A percentile compares a stretch with the other conserved stretches of the same genome.
Conservation (phyloP, 1,139 yeast species). For the Pichia sp. region DNA sequence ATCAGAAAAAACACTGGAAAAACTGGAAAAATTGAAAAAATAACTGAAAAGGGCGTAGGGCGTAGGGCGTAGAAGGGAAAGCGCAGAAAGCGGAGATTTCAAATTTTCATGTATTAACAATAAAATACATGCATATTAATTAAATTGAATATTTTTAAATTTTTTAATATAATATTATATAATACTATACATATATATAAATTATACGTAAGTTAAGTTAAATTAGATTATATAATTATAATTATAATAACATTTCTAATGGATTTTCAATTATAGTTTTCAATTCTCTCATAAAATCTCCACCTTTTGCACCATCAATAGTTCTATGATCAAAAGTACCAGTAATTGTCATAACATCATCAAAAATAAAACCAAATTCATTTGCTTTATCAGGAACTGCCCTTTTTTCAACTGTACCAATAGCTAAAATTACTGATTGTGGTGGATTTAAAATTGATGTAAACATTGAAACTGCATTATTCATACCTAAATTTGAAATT, state of each 20-base stretch:
- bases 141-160: too few relatives aligned
- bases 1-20: neutral
- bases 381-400: constrained; percentile 90
- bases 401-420: constrained; percentile 87
- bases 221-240: too few relatives aligned
- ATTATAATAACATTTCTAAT: constrained; percentile 76
- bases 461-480: constrained; percentile 83
- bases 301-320: constrained; percentile 96
- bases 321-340: constrained; percentile 98
- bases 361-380: constrained; percentile 88
- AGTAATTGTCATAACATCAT: constrained; percentile 83
- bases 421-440: constrained; percentile 87
- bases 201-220: too few relatives aligned
- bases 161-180: too few relatives aligned
- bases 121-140: too few relatives aligned
- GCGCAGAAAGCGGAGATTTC: too few relatives aligned
- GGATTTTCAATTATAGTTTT: constrained; percentile 94
- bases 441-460: constrained; percentile 98
- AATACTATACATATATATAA: too few relatives aligned
- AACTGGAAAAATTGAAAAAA: neutral
- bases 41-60: too few relatives aligned
- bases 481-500: constrained; percentile 98
- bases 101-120: too few relatives aligned
- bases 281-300: constrained; percentile 90
- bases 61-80: too few relatives aligned